Base-by-base conservation (phyloP, 2,329 filamentous ascomycete species). In the Monilinia laxa region DNA sequence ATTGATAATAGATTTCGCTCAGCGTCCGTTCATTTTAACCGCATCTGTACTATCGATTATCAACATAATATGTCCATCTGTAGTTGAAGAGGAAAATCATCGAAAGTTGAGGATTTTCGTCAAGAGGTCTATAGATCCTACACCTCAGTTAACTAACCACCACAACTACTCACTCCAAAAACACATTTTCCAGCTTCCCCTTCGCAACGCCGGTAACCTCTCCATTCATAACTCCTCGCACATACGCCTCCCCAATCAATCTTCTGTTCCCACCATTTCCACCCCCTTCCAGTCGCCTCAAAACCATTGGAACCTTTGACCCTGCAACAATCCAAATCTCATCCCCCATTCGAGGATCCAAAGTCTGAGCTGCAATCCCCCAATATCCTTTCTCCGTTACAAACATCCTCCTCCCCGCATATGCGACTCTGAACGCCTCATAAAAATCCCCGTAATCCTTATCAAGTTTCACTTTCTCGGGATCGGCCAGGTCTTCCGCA, bases 321-420 rank as follows among this genome's bases (percentile, higher is more conserved):
- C 65, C 65, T 3, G 65, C 65, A 2, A 67, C 23, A 18, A 64
- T 20, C 65, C 65, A 67, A 28, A 67, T 25, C 28, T 57, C 60
- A 51, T 64, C 59, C 16, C 2, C 42, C 31, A 14, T 40, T 20
- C 35, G 45, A 3, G 0, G 11, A 60, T 60, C 20, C 14, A 67
- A 31, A 9, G 51, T 38, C 52, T 67, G 65, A 9, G 65, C 52
- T 16, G 42, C 65, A 20, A 64, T 64, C 20, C 65, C 65, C 40
- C 38, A 56, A 64, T 40, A 64, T 11, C 65, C 59, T 14, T 52
- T 64, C 9, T 4, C 11, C 1, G 65, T 67, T 4, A 42, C 25
- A 11, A 67, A 67, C 7, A 70, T 49, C 31, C 58, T 67, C 49
- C 68, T 67, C 9, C 68, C 67, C 5, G 47, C 49, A 67, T 69